These are phyloP conservation scores for Annona squamosa DNA, from an alignment of 164 flowering plant genomes.

Conservation along the genomic window DNA sequence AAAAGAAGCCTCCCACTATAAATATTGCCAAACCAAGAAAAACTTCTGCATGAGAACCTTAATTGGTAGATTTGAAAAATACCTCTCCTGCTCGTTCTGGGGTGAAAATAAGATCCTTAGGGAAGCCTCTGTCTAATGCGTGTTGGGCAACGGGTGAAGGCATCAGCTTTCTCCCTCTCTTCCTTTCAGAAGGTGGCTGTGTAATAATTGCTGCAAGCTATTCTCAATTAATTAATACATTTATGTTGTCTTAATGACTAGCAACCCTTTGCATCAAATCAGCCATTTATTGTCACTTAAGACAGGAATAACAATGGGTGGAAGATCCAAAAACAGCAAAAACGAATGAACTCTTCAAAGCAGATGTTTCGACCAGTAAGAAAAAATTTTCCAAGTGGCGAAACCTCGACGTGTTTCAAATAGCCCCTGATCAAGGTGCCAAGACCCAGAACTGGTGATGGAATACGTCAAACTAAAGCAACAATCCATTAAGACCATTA, in stretches of 20 bases:
- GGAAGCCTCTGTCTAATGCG: conserved; percentile 74
- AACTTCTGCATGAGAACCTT: background rate
- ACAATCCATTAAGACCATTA: no score
- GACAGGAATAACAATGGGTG: no score
- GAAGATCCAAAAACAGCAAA: no score
- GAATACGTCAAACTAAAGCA: no score
- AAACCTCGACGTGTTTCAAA: no score
- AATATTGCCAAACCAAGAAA: background rate
- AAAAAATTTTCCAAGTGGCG: no score
- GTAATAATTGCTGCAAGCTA: conserved; percentile 96
- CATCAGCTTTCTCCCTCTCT: conserved; percentile 70
- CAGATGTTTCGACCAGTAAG: no score
- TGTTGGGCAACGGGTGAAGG: conserved; percentile 87
- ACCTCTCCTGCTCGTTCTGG: conserved; percentile 93
- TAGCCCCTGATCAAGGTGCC: no score
- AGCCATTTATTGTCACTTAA: no score
- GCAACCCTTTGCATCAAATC: background rate
- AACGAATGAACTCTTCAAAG: no score
- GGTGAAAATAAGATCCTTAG: conserved; percentile 74
- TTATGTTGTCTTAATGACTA: background rate
- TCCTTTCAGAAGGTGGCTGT: conserved; percentile 79
- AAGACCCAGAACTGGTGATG: no score
- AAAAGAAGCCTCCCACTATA: conserved; percentile 6
- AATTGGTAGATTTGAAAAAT: conserved; percentile 5
- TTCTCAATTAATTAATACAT: conserved; percentile 9